Base-by-base conservation (phyloP, 106 monocot genomes). In the Acanthochlamys bracteata region DNA sequence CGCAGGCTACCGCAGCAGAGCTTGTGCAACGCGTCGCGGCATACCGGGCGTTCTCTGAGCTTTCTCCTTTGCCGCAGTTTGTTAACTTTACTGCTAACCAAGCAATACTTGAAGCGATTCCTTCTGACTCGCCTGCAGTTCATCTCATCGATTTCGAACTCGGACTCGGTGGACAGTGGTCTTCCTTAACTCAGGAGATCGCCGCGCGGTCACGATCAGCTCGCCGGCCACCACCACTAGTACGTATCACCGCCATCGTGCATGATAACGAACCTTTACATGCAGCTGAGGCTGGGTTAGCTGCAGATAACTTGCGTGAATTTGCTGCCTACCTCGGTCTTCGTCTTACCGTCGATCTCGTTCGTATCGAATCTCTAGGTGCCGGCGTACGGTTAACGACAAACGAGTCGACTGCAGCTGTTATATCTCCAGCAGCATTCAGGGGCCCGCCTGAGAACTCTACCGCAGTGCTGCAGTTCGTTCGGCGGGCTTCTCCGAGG, bases 81-180 rank as follows among this genome's bases (percentile, higher is more conserved):
- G 54, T 83, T 22, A 72, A 71, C 69, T 93, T 93, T 78, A 89
- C 93, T 12, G 89, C 93, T 45, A 89, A 86, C 67, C 93, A 93
- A 66, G 72, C 80, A 24, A 57, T 93, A 51, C 82, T 95, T 21
- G 90, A 90, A 13, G 66, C 76, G 25, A 19, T 78, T 21, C 55
- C 55, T 10, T 66, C 78, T 22, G 74, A 76, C 20, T 40, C 73
- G 0, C 16, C 60, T 1, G 60, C 82, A 15, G 63, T 95, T 68
- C 94, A 90, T 67, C 47, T 95, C 57, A 84, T 95, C 45, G 90
- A 95, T 63, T 95, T 95, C 60, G 94, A 95, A 59, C 75, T 95
- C 55, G 90, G 90, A 16, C 77, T 95, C 20, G 94, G 94, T 15
- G 82, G 84, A 52, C 94, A 95, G 79, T 95, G 90, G 94, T 84